These are phyloP conservation scores for Sclerotinia trifoliorum DNA, from an alignment of 2,329 filamentous ascomycete species.

Conservation along the genomic window DNA sequence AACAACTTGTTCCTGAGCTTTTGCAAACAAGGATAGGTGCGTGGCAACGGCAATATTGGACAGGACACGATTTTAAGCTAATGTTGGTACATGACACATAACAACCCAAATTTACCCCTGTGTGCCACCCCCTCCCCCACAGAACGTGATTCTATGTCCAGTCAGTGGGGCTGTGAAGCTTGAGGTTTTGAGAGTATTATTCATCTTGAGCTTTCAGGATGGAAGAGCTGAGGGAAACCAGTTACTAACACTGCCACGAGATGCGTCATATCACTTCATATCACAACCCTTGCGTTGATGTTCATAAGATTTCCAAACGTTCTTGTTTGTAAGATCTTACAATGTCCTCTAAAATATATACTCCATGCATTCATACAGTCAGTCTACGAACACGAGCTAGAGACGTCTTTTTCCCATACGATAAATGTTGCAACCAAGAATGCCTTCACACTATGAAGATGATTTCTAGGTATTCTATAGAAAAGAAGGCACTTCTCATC, in stretches of 20 bases:
- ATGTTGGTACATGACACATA: not conserved
- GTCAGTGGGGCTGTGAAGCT: not conserved
- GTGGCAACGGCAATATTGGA: conserved; percentile 1
- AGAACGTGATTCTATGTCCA: conserved; percentile 4
- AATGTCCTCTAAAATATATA: not conserved
- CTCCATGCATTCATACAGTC: not conserved
- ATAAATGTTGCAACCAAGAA: not conserved
- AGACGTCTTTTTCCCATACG: not conserved
- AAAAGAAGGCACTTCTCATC: not conserved
- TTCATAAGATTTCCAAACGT: not conserved
- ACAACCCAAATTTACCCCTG: not conserved
- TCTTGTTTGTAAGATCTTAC: not conserved
- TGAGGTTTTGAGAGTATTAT: not conserved
- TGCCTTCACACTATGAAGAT: not conserved
- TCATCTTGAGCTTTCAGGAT: conserved; percentile 1
- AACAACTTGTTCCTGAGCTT: not conserved
- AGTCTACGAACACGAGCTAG: not conserved
- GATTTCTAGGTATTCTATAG: too few relatives aligned
- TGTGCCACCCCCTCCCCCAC: conserved; percentile 1
- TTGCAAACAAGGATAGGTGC: not conserved
- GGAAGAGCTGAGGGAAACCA: not conserved
- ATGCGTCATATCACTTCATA: not conserved
- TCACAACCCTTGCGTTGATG: not conserved
- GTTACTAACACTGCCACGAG: not conserved
- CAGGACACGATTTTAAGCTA: not conserved